A percentile compares a stretch with the other conserved stretches of the same genome.
phyloP scores from a whole-genome alignment of 192 early-diverging fungal species.

The Coemansia sp. region DNA sequence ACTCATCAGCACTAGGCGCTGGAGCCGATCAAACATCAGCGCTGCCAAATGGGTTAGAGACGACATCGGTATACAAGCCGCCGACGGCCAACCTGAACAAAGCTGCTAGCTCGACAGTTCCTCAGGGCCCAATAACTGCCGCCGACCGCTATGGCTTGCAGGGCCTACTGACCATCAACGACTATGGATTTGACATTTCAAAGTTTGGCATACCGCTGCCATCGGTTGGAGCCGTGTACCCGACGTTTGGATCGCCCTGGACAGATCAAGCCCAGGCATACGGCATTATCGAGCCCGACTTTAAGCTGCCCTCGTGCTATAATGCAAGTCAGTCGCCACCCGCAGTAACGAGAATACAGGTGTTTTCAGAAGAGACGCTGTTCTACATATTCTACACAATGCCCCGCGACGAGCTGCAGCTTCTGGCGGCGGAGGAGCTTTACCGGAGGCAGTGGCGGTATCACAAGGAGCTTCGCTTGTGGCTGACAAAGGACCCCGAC shows the following conservation, averaged over 20 bases:
- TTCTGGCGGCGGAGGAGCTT: slow-evolving; percentile 92
- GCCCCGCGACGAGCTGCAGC: slow-evolving; percentile 90
- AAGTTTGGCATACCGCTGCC: slow-evolving; percentile 77
- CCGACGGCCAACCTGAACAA: slow-evolving; percentile 28
- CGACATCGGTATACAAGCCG: slow-evolving; percentile 31
- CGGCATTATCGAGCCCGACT: slow-evolving; percentile 78
- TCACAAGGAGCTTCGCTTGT: slow-evolving; percentile 90
- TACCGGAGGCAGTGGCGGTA: slow-evolving; percentile 93
- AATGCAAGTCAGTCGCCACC: slow-evolving; percentile 68
- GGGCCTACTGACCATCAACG: slow-evolving; percentile 84
- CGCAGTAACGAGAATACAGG: slow-evolving; percentile 67
- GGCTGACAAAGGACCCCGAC: slow-evolving; percentile 83
- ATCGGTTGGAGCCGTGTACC: slow-evolving; percentile 74
- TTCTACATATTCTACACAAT: slow-evolving; percentile 98
- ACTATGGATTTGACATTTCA: slow-evolving; percentile 88
- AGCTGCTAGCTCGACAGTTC: slow-evolving; percentile 7
- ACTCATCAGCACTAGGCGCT: slow-evolving; percentile 8
- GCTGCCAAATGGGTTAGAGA: slow-evolving; percentile 29
- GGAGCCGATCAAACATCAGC: slow-evolving; percentile 8
- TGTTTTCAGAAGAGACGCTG: slow-evolving; percentile 87
- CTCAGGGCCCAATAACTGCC: slow-evolving; percentile 22
- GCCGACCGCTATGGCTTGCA: slow-evolving; percentile 75
- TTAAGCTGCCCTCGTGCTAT: slow-evolving; percentile 83
- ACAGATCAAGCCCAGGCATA: slow-evolving; percentile 66
- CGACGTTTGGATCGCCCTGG: slow-evolving; percentile 90